A percentile compares a stretch with the other conserved stretches of the same genome.
These are phyloP conservation scores for Pneumocystis jirovecii DNA, from an alignment of 1,139 yeast species.

Conservation along the genomic window DNA sequence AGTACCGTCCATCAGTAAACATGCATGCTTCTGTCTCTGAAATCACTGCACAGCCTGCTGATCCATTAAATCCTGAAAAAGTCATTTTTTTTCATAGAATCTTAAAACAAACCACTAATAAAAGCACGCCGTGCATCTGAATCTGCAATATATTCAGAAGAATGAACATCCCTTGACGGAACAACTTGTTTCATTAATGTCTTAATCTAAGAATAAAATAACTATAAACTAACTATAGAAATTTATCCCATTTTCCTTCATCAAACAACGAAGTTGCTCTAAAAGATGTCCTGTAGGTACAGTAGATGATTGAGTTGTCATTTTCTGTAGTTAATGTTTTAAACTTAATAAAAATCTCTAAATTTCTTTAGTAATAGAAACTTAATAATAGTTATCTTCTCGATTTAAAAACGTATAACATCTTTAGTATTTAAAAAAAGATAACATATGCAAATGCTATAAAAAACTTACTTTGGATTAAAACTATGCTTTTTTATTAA, in stretches of 20 bases:
- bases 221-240: background rate
- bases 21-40: slow-evolving; percentile 63
- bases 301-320: background rate
- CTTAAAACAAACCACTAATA: slow-evolving; percentile 1
- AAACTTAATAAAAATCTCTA: background rate
- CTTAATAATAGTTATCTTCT: background rate
- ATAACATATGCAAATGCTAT: too few relatives aligned
- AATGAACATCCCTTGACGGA: slow-evolving; percentile 3
- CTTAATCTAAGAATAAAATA: background rate
- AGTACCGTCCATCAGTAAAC: slow-evolving; percentile 91
- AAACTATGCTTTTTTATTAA: too few relatives aligned
- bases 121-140: slow-evolving; percentile 14
- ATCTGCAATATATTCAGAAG: slow-evolving; percentile 11
- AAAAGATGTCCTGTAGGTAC: background rate
- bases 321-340: background rate
- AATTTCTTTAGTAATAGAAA: background rate
- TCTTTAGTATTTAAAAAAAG: too few relatives aligned
- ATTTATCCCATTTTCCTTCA: background rate
- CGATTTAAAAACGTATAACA: background rate
- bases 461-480: background rate
- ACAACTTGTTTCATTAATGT: background rate
- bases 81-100: background rate
- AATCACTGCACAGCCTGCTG: slow-evolving; percentile 85
- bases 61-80: slow-evolving; percentile 64
- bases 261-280: background rate